Base-by-base conservation (phyloP, 257 asterid genomes). In the Linderniella brevidens region DNA sequence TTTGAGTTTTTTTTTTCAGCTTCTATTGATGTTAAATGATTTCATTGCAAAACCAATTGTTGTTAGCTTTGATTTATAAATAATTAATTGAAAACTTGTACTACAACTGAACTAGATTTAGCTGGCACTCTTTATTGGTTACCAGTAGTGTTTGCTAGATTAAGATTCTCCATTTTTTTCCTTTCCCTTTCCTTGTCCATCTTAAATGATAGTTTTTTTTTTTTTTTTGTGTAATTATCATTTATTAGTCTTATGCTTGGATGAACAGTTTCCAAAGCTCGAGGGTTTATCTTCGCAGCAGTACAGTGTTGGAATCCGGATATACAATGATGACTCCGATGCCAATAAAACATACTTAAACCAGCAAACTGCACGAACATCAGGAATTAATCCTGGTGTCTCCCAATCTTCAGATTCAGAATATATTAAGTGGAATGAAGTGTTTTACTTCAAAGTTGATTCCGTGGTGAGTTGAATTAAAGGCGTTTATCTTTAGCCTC, bases 371-470 rank as follows among this genome's bases (percentile, higher is more conserved):
- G 93, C 80, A 20, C 92, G 94, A 35, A 90, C 98, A 18, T 57
- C 80, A 54, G 98, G 93, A 50, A 49, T 55, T 59, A 64, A 59
- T 41, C 48, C 87, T 46, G 64, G 58, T 60, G 68, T 51, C 55
- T 68, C 78, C 41, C 67, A 52, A 53, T 61, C 77, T 67, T 61
- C 80, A 53, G 77, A 73, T 18, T 35, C 67, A 48, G 78, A 71
- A 67, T 51, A 53, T 35, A 77, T 90, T 71, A 69, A 71, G 68
- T 90, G 96, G 96, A 75, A 85, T 59, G 98, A 90, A 73, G 80
- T 77, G 44, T 85, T 90, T 69, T 90, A 80, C 79, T 90, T 90
- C 80, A 84, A 76, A 78, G 67, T 79, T 58, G 82, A 73, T 54
- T 69, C 87, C 52, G 47, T 59, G 82, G 98, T 88, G 53, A 29